Conservation (phyloP, 225 moss, liverwort and hornwort species). For the Pseudisothecium myosuroides region DNA sequence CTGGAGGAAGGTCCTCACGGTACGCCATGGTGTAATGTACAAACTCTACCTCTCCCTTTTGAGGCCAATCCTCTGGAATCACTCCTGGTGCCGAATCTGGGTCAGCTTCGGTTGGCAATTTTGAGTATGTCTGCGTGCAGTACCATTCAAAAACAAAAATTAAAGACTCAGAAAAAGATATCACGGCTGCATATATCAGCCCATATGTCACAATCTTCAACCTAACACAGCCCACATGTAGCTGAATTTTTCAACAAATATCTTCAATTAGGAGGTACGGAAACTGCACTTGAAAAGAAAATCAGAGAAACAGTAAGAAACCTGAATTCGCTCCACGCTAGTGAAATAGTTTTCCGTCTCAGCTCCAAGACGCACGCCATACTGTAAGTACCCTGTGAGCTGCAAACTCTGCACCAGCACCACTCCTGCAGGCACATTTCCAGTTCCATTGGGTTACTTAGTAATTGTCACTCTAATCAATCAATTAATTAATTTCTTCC, state of each 20-base stretch:
- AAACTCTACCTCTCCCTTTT: constrained; percentile 57
- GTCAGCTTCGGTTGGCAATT: constrained; percentile 50
- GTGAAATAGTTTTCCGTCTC: constrained; percentile 77
- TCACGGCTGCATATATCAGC: too few relatives aligned
- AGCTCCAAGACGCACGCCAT: constrained; percentile 58
- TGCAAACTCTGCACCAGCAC: constrained; percentile 70
- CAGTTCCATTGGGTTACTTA: background rate
- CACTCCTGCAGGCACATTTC: constrained; percentile 28
- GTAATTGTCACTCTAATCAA: background rate
- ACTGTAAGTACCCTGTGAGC: constrained; percentile 71
- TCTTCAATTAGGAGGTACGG: background rate
- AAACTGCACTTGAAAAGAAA: background rate
- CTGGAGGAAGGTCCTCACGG: constrained; percentile 63
- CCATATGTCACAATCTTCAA: too few relatives aligned
- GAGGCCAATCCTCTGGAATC: constrained; percentile 61
- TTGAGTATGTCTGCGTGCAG: constrained; percentile 18
- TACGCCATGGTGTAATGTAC: constrained; percentile 70
- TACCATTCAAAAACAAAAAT: background rate
- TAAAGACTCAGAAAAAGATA: background rate
- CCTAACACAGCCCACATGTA: too few relatives aligned
- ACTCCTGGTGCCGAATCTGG: constrained; percentile 56
- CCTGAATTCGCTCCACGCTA: constrained; percentile 85
- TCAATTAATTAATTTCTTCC: background rate
- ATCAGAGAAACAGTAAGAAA: background rate
- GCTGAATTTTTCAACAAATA: background rate